Base-by-base conservation (phyloP, 768 basidiomycete species). In the Rickenella mellea region DNA sequence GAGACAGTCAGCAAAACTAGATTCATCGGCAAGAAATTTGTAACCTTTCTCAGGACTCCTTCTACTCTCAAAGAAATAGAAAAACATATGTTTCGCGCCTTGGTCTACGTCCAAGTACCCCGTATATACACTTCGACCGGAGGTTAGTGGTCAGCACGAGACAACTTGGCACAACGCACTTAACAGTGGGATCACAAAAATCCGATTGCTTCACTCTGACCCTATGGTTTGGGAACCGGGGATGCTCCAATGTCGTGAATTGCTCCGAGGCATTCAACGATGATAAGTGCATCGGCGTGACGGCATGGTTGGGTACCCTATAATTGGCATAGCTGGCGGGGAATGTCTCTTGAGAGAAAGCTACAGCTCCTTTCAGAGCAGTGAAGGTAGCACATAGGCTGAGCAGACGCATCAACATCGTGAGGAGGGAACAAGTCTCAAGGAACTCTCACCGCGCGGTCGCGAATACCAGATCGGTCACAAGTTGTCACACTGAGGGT, bases 111-210 rank as follows among this genome's bases (percentile, higher is more conserved):
- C 70, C 27, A 72, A 52, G 50, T 71, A 71, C 5, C 70, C 69
- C 0, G 71, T 68, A 40, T 69, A 71, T n/a, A 60, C 61, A 38
- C 70, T 68, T 30, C 9, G 5, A 30, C n/a, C n/a, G 19, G 41
- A 54, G 44, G 26, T 31, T 15, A 40, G 10, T 36, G 3, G 4
- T 36, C 9, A 14, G 14, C 5, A 21, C 21, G 32, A 6, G 5
- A 15, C 32, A 33, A 14, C 5, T 7, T 20, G n/a, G 38, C 7
- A 43, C 5, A 12, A 15, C 42, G 15, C 17, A 76, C 75, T 72
- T 74, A 30, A 80, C 78, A 12, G 77, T 80, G 11, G 74, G 69
- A 53, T 80, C 78, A 48, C 78, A 80, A 52, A 80, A 80, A 39
- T 63, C 51, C 27, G 62, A 72, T 56, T 76, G 78, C 63, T 78